Evolutionary conservation across 1,284 basidiomycete species (phyloP).

Genomic region (Papiliotrema fonsecae): DNA sequence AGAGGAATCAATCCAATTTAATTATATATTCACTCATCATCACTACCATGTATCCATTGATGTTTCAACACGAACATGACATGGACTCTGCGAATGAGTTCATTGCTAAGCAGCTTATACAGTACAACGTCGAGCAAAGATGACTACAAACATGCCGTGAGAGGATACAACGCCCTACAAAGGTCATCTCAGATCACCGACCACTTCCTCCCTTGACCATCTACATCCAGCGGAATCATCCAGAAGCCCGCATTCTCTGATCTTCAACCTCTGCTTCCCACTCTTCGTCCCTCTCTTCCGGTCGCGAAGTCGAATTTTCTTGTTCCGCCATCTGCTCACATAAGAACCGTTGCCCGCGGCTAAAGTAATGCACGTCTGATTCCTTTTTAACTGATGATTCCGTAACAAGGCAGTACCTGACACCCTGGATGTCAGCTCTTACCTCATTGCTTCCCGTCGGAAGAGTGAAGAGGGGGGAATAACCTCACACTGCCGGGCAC

Average conservation of each 20-base stretch:
- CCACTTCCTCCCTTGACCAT: too few species aligned
- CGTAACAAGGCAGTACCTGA: conserved; percentile 61
- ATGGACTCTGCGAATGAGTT: too few species aligned
- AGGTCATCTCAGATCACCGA: too few species aligned
- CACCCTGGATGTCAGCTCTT: conserved; percentile 47
- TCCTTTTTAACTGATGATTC: conserved; percentile 55
- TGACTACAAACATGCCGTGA: too few species aligned
- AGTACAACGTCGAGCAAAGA: too few species aligned
- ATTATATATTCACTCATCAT: too few species aligned
- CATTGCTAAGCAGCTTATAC: too few species aligned
- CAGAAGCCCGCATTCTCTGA: conserved; percentile 7
- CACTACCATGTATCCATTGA: too few species aligned
- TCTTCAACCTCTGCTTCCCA: conserved; percentile 59
- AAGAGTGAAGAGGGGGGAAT: not conserved
- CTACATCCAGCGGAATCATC: not conserved
- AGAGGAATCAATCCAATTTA: too few species aligned
- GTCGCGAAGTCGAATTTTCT: conserved; percentile 48
- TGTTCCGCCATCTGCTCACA: conserved; percentile 57
- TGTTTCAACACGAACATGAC: too few species aligned
- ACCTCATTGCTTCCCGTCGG: not conserved
- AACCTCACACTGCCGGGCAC: conserved; percentile 69
- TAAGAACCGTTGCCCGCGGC: conserved; percentile 55
- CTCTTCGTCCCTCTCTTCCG: conserved; percentile 54
- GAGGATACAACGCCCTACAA: too few species aligned
- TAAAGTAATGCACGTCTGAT: conserved; percentile 58